phyloP scores from a whole-genome alignment of 139 green algal genomes.

The Dunaliella primolecta region DNA sequence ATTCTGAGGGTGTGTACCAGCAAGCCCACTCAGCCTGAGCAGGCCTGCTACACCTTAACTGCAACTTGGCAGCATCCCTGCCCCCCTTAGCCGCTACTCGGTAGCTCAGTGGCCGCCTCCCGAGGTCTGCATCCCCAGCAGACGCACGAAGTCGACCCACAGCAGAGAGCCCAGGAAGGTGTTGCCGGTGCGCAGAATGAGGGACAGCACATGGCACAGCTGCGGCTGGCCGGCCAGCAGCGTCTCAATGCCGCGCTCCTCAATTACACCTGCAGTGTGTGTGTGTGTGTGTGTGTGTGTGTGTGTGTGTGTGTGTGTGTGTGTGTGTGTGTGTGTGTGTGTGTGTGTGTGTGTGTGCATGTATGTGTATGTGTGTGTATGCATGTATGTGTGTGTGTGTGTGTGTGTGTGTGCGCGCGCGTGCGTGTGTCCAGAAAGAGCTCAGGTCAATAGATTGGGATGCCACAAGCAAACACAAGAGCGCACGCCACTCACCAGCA shows the following conservation, averaged over 20 bases:
- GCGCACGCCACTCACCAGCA: conserved; percentile 12
- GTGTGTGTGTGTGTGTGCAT: too few relatives aligned
- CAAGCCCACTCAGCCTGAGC: too few relatives aligned
- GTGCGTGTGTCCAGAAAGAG: too few relatives aligned
- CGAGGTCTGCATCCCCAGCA: conserved; percentile 12
- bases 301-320: not conserved
- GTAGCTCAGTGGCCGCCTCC: not conserved
- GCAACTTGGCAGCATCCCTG: too few relatives aligned
- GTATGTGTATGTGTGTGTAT: too few relatives aligned
- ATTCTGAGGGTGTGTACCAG: too few relatives aligned
- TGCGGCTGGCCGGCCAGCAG: conserved; percentile 64
- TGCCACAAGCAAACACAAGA: not conserved
- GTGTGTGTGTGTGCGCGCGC: too few relatives aligned
- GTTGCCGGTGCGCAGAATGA: conserved; percentile 81
- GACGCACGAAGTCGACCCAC: conserved; percentile 86
- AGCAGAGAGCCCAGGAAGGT: conserved; percentile 89
- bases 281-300: not conserved
- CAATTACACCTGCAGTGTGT: conserved; percentile 76
- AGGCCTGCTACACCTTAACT: too few relatives aligned
- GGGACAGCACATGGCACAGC: conserved; percentile 72
- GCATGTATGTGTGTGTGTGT: too few relatives aligned
- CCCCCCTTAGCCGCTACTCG: too few relatives aligned
- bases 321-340: not conserved
- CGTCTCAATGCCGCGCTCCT: conserved; percentile 91
- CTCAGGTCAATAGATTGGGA: too few relatives aligned